Base-by-base conservation (phyloP, 352 stramenopile genomes). In the Thalassiosira sp. region DNA sequence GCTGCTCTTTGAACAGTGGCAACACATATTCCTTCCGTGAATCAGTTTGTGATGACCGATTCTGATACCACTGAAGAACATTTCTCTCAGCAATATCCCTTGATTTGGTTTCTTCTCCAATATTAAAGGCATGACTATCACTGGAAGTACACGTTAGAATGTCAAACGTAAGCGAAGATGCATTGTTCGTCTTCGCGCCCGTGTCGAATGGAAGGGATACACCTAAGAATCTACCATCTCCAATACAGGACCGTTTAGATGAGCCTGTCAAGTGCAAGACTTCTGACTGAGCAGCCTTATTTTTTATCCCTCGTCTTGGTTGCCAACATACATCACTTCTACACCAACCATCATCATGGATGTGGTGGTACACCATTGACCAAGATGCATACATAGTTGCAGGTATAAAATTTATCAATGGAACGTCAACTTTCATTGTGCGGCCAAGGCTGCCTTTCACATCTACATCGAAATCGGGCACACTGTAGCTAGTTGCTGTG, bases 151-250 rank as follows among this genome's bases (percentile, higher is more conserved):
- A 42, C 5, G 51, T 37, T 11, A 73, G 42, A 46, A 73, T 73
- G 13, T 70, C 61, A 51, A 49, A 3, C 25, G 18, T 53, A 25
- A 51, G 24, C 46, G 15, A 6, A 24, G 7, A 53, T 33, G 2
- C 22, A 40, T 16, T 15, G 16, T 64, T 66, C 3, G 13, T n/a
- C 2, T 64, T 56, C 45, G 16, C 42, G 33, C 43, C 67, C 13
- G 65, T 7, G 20, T 70, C 40, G 42, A 77, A 77, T 57, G 68
- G 68, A 3, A 77, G 18, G 8, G 52, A 58, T 11, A 59, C 48
- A 59, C 68, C 58, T 46, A 73, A 40, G 24, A 73, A 42, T 58
- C 57, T 5, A 18, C 15, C n/a, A 28, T 40, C 25, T 40, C 27
- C 52, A 58, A 10, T 24, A 37, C 37, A 35, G 6, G 51, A 13